These are phyloP conservation scores for Rubroboletus satanas DNA, from an alignment of 768 basidiomycete genomes.

Conservation along the genomic window DNA sequence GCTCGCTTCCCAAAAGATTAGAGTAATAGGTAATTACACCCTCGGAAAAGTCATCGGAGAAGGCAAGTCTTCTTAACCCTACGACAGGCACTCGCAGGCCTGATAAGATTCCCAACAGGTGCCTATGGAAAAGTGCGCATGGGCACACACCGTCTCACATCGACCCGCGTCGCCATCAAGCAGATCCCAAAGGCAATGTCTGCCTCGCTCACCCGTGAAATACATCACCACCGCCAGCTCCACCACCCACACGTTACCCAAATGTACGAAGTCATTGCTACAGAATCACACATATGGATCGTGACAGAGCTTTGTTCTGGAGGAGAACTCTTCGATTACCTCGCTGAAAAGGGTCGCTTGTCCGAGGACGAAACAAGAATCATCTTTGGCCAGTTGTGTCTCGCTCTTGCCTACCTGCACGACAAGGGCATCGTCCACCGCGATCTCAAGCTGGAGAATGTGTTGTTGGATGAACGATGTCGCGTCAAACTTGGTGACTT, in stretches of 20 bases:
- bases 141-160: constrained; percentile 90
- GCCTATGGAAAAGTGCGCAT: constrained; percentile 95
- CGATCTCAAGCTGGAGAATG: constrained; percentile 95
- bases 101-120: constrained; percentile 47
- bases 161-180: constrained; percentile 92
- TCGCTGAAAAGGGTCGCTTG: constrained; percentile 89
- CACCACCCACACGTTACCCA: constrained; percentile 96
- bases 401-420: constrained; percentile 92
- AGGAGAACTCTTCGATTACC: constrained; percentile 97
- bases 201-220: constrained; percentile 89
- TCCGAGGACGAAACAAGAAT: constrained; percentile 78
- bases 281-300: constrained; percentile 94
- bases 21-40: constrained; percentile 93
- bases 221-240: constrained; percentile 95
- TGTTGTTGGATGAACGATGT: constrained; percentile 85
- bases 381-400: constrained; percentile 94
- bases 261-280: constrained; percentile 97
- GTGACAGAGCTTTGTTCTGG: constrained; percentile 96
- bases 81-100: constrained; percentile 8
- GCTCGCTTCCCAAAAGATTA: constrained; percentile 83
- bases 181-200: constrained; percentile 96
- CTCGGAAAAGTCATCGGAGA: constrained; percentile 92
- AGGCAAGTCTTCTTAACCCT: constrained; percentile 49
- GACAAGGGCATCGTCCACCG: constrained; percentile 92
- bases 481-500: constrained; percentile 93